Conservation (phyloP, 345 rosid genomes). For the Murraya koenigii region DNA sequence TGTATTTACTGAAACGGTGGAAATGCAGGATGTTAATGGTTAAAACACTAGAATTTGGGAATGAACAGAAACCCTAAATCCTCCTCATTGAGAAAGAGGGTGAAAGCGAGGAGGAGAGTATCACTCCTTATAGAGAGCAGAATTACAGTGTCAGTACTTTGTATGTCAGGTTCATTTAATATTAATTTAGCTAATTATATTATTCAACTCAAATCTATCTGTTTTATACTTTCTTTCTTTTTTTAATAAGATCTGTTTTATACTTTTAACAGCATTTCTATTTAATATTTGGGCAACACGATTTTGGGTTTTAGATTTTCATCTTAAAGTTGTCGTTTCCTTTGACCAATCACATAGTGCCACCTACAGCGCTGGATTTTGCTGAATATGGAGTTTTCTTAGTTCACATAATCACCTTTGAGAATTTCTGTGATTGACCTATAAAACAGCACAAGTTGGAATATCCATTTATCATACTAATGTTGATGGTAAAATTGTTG, state of each 20-base stretch:
- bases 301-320: not conserved
- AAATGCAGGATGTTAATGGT: not conserved
- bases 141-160: not conserved
- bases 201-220: not conserved
- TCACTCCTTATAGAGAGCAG: not conserved
- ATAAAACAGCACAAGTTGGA: too few relatives aligned
- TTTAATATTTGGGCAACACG: not conserved
- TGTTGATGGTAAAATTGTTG: too few relatives aligned
- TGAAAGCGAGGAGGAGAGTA: not conserved
- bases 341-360: not conserved
- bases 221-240: not conserved
- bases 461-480: not conserved
- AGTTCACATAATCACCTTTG: not conserved
- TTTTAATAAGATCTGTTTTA: too few relatives aligned
- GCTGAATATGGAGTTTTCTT: not conserved
- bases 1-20: not conserved
- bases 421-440: too few relatives aligned
- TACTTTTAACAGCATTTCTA: not conserved
- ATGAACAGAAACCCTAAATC: constrained; percentile 33
- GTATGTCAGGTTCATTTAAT: not conserved
- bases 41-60: constrained; percentile 2
- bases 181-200: not conserved
- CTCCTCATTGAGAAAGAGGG: constrained; percentile 14
- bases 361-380: not conserved
- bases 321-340: not conserved